phyloP scores from a whole-genome alignment of 2,329 filamentous ascomycete species.

The Blastomyces emzantsi region DNA sequence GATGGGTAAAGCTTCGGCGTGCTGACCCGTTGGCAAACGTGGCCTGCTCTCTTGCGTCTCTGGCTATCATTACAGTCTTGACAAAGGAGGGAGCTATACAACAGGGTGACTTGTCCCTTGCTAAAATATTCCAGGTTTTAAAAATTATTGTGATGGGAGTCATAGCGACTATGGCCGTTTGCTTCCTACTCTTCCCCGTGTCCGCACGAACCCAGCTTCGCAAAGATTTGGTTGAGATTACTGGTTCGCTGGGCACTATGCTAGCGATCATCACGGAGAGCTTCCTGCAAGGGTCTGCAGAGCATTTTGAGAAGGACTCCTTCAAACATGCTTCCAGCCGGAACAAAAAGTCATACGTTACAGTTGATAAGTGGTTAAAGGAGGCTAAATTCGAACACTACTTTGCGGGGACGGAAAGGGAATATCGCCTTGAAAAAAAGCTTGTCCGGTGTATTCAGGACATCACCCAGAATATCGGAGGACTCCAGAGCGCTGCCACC shows the following conservation, averaged over 20 bases:
- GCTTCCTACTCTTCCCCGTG: conserved; percentile 66
- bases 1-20: conserved; percentile 74
- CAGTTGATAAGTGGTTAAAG: conserved; percentile 65
- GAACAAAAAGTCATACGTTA: conserved; percentile 59
- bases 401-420: conserved; percentile 64
- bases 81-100: conserved; percentile 89
- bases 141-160: conserved; percentile 80
- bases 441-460: conserved; percentile 78
- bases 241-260: conserved; percentile 69
- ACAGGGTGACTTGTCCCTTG: conserved; percentile 67
- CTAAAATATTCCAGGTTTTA: conserved; percentile 71
- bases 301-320: conserved; percentile 59
- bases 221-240: conserved; percentile 62
- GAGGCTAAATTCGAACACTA: conserved; percentile 90
- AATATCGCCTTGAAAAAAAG: conserved; percentile 69
- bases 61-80: conserved; percentile 80
- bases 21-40: conserved; percentile 75
- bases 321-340: conserved; percentile 54
- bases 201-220: conserved; percentile 67
- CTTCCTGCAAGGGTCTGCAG: conserved; percentile 74
- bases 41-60: conserved; percentile 73
- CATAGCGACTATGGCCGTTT: conserved; percentile 60
- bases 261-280: conserved; percentile 70
- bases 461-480: conserved; percentile 80
- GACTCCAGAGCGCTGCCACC: conserved; percentile 76